Conservation (phyloP, 1,139 yeast genomes). For the Hyphopichia khmerensis region DNA sequence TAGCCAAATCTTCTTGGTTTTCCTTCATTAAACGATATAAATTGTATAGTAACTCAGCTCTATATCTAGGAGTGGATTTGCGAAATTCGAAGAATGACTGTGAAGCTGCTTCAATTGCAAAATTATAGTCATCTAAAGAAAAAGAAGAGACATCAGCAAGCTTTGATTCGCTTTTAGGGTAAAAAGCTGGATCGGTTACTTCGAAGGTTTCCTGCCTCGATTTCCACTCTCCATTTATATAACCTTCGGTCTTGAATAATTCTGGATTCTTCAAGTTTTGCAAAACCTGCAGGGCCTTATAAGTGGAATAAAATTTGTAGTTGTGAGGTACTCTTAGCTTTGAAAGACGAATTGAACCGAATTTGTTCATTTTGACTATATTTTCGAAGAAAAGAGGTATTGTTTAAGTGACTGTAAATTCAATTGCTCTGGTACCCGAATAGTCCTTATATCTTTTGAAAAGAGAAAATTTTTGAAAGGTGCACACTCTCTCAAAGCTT, state of each 20-base stretch:
- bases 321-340: neutral
- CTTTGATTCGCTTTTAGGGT: slow-evolving; percentile 25
- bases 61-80: slow-evolving; percentile 36
- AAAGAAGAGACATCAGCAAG: slow-evolving; percentile 42
- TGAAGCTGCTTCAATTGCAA: slow-evolving; percentile 40
- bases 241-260: slow-evolving; percentile 38
- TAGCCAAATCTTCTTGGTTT: slow-evolving; percentile 73
- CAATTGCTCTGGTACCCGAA: neutral
- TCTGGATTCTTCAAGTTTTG: slow-evolving; percentile 27
- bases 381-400: neutral
- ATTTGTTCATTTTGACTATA: neutral
- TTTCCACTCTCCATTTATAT: slow-evolving; percentile 46
- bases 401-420: neutral
- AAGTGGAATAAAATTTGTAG: slow-evolving; percentile 7
- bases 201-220: slow-evolving; percentile 25
- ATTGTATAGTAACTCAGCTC: slow-evolving; percentile 37
- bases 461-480: neutral
- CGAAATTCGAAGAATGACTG: slow-evolving; percentile 35
- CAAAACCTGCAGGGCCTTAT: slow-evolving; percentile 11
- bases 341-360: neutral
- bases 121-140: slow-evolving; percentile 30
- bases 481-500: neutral
- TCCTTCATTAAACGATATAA: slow-evolving; percentile 58
- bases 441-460: neutral
- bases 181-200: slow-evolving; percentile 47